These are phyloP conservation scores for Theobroma grandiflorum DNA, from an alignment of 441 rosid species.

Conservation along the genomic window DNA sequence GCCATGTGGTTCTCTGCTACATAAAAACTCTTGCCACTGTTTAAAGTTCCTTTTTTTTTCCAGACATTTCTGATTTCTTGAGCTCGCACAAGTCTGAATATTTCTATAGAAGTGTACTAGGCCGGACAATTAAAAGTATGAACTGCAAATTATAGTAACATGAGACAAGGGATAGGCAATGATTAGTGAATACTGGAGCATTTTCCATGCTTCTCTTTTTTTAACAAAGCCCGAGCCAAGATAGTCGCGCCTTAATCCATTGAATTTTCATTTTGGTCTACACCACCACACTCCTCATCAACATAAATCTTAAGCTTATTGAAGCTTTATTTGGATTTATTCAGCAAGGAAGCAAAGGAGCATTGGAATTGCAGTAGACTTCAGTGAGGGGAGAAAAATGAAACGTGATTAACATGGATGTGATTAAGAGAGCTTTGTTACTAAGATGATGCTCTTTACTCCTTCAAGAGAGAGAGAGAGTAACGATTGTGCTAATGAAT, in stretches of 20 bases:
- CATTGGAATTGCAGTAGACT: neutral
- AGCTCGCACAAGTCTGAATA: neutral
- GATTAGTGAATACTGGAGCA: neutral
- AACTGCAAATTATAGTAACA: neutral
- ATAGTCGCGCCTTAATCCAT: neutral
- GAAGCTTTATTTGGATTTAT: constrained; percentile 8
- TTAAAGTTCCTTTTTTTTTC: constrained; percentile 1
- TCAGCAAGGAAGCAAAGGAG: neutral
- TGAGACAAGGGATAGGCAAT: neutral
- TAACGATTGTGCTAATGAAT: neutral
- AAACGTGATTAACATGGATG: neutral
- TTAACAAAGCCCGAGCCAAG: neutral
- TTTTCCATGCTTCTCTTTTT: neutral
- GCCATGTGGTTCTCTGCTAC: constrained; percentile 8
- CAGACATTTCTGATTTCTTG: constrained; percentile 16
- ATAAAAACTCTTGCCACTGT: neutral
- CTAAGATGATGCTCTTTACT: constrained; percentile 10
- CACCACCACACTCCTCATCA: neutral
- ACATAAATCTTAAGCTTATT: neutral
- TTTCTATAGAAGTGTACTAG: neutral
- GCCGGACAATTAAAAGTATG: neutral
- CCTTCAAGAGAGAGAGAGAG: neutral
- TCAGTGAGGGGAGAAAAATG: neutral
- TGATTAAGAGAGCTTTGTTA: neutral
- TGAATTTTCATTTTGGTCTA: constrained; percentile 5